Conservation (phyloP, 2,329 filamentous ascomycete species). For the Epichloe hybrida region DNA sequence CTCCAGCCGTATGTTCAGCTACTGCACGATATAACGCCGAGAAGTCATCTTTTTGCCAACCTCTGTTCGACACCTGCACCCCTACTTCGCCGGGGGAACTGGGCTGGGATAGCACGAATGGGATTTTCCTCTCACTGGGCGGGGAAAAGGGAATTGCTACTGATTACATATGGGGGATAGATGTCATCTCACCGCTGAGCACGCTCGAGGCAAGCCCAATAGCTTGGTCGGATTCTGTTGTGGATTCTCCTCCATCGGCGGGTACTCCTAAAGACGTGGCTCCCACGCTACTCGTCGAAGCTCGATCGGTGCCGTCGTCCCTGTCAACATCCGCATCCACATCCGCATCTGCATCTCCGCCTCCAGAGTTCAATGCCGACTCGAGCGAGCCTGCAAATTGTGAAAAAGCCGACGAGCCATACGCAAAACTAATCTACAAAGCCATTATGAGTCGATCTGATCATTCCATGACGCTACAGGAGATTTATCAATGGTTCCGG, state of each 20-base stretch:
- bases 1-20: not conserved
- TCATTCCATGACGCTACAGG: conserved; percentile 63
- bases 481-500: conserved; percentile 85
- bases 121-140: not conserved
- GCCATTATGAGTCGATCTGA: conserved; percentile 56
- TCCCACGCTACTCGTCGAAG: not conserved
- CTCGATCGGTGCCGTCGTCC: not conserved
- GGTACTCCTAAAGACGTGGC: conserved; percentile 4
- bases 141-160: not conserved
- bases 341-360: conserved; percentile 10
- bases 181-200: conserved; percentile 4
- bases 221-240: conserved; percentile 4
- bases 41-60: not conserved
- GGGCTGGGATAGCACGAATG: not conserved
- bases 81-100: not conserved
- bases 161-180: not conserved
- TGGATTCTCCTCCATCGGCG: conserved; percentile 3
- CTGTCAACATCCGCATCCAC: not conserved
- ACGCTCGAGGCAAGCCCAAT: conserved; percentile 4
- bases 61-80: not conserved
- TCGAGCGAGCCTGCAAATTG: conserved; percentile 4
- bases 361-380: conserved; percentile 15
- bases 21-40: not conserved
- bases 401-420: conserved; percentile 44
- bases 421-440: conserved; percentile 67